Evolutionary conservation across 192 early-diverging fungal species (phyloP).

Genomic region (Coemansia sp.): DNA sequence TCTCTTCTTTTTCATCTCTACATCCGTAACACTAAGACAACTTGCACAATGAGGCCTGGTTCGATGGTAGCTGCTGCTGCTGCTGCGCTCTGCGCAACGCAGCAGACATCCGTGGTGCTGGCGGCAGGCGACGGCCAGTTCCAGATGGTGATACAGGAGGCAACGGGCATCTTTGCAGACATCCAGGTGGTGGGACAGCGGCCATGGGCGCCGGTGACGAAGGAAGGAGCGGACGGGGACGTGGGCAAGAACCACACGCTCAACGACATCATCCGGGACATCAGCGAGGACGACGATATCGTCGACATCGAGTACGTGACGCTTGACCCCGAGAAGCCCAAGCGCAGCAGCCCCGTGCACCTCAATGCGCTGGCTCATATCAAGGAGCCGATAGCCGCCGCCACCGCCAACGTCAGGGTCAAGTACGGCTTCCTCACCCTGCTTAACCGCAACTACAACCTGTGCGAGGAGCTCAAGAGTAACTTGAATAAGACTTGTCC

Average conservation of each 20-base stretch:
- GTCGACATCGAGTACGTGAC: constrained; percentile 46
- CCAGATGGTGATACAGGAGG: constrained; percentile 42
- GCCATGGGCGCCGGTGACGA: no score
- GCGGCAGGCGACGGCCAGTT: constrained; percentile 22
- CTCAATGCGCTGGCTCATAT: constrained; percentile 46
- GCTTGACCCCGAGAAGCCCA: constrained; percentile 49
- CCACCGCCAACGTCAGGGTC: constrained; percentile 48
- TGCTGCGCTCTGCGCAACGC: constrained; percentile 14
- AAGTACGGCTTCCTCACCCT: constrained; percentile 50
- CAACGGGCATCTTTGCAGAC: constrained; percentile 33
- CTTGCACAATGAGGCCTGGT: constrained; percentile 18
- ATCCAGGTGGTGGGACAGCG: neutral
- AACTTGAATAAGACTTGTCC: constrained; percentile 55
- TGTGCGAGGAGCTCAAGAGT: constrained; percentile 48
- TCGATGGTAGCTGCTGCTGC: constrained; percentile 1
- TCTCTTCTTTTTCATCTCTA: neutral
- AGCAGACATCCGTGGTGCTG: constrained; percentile 4
- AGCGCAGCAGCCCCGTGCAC: constrained; percentile 42
- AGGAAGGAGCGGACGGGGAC: constrained; percentile 1
- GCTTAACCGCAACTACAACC: constrained; percentile 46
- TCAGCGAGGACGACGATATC: constrained; percentile 49
- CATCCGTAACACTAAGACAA: neutral
- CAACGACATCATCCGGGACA: constrained; percentile 50
- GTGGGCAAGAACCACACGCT: constrained; percentile 50
- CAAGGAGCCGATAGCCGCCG: constrained; percentile 46